Percentiles rank a stretch among this genome's conserved stretches.
Conservation (phyloP, 2,329 filamentous ascomycete species). For the Podosphaera xanthii region DNA sequence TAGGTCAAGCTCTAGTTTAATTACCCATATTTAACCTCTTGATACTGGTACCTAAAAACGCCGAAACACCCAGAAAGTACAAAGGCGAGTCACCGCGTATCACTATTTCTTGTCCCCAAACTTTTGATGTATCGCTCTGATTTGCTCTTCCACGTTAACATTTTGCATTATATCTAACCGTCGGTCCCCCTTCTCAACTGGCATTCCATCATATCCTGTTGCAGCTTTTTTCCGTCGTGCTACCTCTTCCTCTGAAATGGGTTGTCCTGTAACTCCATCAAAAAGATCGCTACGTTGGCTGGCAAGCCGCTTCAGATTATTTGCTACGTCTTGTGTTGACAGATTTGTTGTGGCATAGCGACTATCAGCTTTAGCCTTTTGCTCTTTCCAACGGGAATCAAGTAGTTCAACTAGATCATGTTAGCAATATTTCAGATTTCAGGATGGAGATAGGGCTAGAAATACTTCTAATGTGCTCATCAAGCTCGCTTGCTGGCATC, state of each 20-base stretch:
- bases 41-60: not conserved
- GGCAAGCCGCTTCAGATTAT: slow-evolving; percentile 85
- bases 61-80: not conserved
- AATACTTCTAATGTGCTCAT: slow-evolving; percentile 75
- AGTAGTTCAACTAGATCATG: slow-evolving; percentile 47
- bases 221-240: slow-evolving; percentile 57
- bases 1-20: not conserved
- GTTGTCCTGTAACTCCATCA: slow-evolving; percentile 45
- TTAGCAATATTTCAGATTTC: slow-evolving; percentile 4
- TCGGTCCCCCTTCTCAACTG: slow-evolving; percentile 32
- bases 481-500: slow-evolving; percentile 68
- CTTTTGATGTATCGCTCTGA: slow-evolving; percentile 42
- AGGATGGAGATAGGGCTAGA: slow-evolving; percentile 1
- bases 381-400: slow-evolving; percentile 88
- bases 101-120: slow-evolving; percentile 18
- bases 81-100: not conserved
- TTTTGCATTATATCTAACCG: slow-evolving; percentile 33
- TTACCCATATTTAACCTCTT: not conserved
- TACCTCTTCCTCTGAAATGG: slow-evolving; percentile 49
- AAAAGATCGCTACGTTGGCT: slow-evolving; percentile 77
- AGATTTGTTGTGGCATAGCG: slow-evolving; percentile 71
- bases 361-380: slow-evolving; percentile 70
- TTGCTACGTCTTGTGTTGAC: slow-evolving; percentile 67
- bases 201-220: slow-evolving; percentile 40
- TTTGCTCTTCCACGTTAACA: slow-evolving; percentile 70